phyloP scores from a whole-genome alignment of 2,329 filamentous ascomycete species.

The Aureobasidium sp. region DNA sequence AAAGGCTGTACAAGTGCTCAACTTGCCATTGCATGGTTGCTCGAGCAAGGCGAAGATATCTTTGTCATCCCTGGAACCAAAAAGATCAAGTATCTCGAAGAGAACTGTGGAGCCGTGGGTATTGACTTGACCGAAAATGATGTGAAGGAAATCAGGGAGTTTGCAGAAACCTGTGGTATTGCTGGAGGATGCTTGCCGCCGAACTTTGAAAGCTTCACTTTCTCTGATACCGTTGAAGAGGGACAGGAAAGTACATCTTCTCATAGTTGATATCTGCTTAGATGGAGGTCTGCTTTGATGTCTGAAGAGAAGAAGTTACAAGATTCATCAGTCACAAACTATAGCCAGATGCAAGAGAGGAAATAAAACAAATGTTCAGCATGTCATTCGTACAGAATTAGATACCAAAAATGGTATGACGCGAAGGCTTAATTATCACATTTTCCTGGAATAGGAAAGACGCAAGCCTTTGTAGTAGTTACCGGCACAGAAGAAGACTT shows the following conservation, averaged over 20 bases:
- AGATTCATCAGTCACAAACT: too few species aligned
- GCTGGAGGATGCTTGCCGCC: conserved; percentile 31
- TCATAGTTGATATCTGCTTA: too few species aligned
- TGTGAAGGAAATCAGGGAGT: conserved; percentile 19
- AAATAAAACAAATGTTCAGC: too few species aligned
- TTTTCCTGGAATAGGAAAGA: neutral
- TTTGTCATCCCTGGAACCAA: conserved; percentile 22
- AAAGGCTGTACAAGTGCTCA: conserved; percentile 25
- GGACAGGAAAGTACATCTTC: neutral
- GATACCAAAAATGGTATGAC: neutral
- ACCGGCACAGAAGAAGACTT: neutral
- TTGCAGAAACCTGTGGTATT: conserved; percentile 23
- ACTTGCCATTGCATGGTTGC: conserved; percentile 23
- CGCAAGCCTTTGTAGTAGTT: neutral
- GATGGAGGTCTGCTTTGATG: too few species aligned
- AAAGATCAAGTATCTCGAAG: conserved; percentile 21
- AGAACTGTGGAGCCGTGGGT: conserved; percentile 18
- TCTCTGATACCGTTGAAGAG: conserved; percentile 30
- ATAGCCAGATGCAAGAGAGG: too few species aligned
- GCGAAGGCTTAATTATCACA: neutral
- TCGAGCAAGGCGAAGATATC: conserved; percentile 22
- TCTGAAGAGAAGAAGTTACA: too few species aligned
- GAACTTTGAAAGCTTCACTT: conserved; percentile 23
- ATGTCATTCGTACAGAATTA: neutral
- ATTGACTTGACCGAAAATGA: conserved; percentile 21